Conservation (phyloP, 495 filamentous ascomycete genomes). For the Aspergillus panamensis region DNA sequence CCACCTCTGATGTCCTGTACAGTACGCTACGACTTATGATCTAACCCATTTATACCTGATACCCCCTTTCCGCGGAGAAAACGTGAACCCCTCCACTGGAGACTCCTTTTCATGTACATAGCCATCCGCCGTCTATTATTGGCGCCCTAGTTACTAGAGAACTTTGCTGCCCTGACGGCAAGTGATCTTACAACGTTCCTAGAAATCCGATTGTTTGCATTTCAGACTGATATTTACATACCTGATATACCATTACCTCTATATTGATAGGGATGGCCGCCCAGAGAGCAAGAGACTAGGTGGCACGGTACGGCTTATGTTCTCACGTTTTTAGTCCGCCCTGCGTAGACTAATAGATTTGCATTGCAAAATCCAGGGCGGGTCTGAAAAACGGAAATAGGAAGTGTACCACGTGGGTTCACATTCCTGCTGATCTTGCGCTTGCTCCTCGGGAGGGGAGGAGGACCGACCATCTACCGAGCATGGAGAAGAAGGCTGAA, state of each 20-base stretch:
- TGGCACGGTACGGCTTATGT: slow-evolving; percentile 24
- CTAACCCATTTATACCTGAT: slow-evolving; percentile 11
- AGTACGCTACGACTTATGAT: slow-evolving; percentile 24
- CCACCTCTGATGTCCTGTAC: slow-evolving; percentile 2
- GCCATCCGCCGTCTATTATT: not conserved
- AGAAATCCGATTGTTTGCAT: no score
- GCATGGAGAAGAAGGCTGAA: slow-evolving; percentile 28
- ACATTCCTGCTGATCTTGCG: slow-evolving; percentile 46
- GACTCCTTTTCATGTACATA: not conserved
- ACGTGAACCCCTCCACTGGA: not conserved
- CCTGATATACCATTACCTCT: no score
- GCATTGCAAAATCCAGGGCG: slow-evolving; percentile 26
- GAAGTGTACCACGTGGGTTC: slow-evolving; percentile 43
- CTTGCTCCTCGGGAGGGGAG: slow-evolving; percentile 26
- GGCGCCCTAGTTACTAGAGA: no score
- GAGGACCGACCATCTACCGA: slow-evolving; percentile 24
- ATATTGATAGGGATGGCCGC: no score
- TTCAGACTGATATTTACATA: no score
- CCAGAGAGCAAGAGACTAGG: no score
- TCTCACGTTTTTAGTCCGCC: slow-evolving; percentile 53
- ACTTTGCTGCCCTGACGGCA: no score
- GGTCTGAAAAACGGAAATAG: slow-evolving; percentile 49
- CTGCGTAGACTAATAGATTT: slow-evolving; percentile 45
- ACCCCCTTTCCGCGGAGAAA: not conserved
- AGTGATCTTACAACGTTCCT: no score